A percentile compares a stretch with the other conserved stretches of the same genome.
phyloP scores from a whole-genome alignment of 2,329 filamentous ascomycete species.

The Colletotrichum higginsianum region DNA sequence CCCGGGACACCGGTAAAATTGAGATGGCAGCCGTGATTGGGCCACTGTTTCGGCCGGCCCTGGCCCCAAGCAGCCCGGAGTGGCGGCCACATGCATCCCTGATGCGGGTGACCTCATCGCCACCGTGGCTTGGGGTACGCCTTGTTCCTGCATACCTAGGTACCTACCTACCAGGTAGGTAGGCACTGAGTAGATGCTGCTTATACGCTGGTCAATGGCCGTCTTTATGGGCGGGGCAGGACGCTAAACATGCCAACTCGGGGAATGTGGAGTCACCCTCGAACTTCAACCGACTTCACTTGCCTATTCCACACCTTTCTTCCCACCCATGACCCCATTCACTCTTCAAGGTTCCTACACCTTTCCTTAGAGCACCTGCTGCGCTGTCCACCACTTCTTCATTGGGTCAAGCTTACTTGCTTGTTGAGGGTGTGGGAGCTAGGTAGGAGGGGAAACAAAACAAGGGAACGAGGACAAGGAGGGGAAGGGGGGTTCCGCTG shows the following conservation, averaged over 20 bases:
- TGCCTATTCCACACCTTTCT: conserved; percentile 24
- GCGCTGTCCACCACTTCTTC: conserved; percentile 5
- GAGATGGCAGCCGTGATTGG: conserved; percentile 35
- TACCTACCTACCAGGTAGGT: too few relatives aligned
- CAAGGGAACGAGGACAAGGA: neutral
- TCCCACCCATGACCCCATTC: neutral
- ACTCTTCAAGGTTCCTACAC: conserved; percentile 6
- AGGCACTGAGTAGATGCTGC: too few relatives aligned
- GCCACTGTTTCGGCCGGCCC: conserved; percentile 15
- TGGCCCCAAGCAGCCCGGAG: conserved; percentile 23
- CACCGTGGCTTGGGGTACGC: conserved; percentile 11
- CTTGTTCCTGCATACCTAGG: conserved; percentile 27
- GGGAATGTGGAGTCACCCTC: conserved; percentile 25
- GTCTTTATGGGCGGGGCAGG: neutral
- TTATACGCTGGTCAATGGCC: neutral
- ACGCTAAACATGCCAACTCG: conserved; percentile 12
- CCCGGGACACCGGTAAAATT: conserved; percentile 29
- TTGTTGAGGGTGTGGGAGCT: neutral
- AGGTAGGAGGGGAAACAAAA: neutral
- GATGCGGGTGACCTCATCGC: conserved; percentile 1
- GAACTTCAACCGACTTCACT: conserved; percentile 15
- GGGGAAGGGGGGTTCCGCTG: conserved; percentile 18
- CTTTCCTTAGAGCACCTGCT: neutral
- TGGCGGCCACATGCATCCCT: conserved; percentile 17
- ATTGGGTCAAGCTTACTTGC: conserved; percentile 1